phyloP scores from a whole-genome alignment of 768 basidiomycete genomes.

The Xerocomus brunneocitrinus region DNA sequence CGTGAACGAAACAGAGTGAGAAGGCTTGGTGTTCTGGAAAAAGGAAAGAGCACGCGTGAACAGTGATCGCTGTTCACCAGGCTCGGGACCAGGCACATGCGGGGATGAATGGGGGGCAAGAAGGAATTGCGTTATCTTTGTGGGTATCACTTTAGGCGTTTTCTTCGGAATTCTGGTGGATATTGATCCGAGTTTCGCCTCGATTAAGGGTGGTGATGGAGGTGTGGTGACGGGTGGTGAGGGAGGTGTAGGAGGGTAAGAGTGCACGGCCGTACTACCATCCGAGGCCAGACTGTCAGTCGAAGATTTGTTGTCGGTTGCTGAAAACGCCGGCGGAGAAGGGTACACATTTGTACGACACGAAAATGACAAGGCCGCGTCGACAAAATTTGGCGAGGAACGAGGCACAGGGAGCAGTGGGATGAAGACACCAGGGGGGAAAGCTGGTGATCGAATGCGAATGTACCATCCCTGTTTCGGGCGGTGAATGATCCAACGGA shows the following conservation, averaged over 20 bases:
- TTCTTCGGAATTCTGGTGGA: not conserved
- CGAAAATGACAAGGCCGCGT: slow-evolving; percentile 49
- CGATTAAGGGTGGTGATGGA: slow-evolving; percentile 32
- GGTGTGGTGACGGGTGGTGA: slow-evolving; percentile 29
- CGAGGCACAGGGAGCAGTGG: slow-evolving; percentile 48
- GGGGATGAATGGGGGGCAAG: slow-evolving; percentile 44
- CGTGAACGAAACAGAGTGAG: slow-evolving; percentile 61
- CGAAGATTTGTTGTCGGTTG: slow-evolving; percentile 19
- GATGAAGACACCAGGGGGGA: slow-evolving; percentile 59
- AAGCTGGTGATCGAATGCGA: slow-evolving; percentile 64
- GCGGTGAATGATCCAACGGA: slow-evolving; percentile 74
- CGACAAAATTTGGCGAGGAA: slow-evolving; percentile 43
- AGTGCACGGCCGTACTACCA: slow-evolving; percentile 37
- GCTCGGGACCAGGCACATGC: slow-evolving; percentile 27
- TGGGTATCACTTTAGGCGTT: slow-evolving; percentile 8
- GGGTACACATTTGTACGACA: slow-evolving; percentile 44
- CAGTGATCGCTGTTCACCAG: slow-evolving; percentile 36
- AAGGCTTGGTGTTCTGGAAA: slow-evolving; percentile 47
- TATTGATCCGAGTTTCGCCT: slow-evolving; percentile 25
- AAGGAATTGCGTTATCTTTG: slow-evolving; percentile 45
- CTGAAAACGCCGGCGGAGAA: slow-evolving; percentile 15
- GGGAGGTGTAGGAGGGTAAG: slow-evolving; percentile 57
- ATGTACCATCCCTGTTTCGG: slow-evolving; percentile 86
- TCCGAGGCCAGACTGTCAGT: slow-evolving; percentile 29
- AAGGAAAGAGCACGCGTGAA: slow-evolving; percentile 48